These are phyloP conservation scores for Macrophomina tecta DNA, from an alignment of 2,329 filamentous ascomycete genomes.

Conservation along the genomic window DNA sequence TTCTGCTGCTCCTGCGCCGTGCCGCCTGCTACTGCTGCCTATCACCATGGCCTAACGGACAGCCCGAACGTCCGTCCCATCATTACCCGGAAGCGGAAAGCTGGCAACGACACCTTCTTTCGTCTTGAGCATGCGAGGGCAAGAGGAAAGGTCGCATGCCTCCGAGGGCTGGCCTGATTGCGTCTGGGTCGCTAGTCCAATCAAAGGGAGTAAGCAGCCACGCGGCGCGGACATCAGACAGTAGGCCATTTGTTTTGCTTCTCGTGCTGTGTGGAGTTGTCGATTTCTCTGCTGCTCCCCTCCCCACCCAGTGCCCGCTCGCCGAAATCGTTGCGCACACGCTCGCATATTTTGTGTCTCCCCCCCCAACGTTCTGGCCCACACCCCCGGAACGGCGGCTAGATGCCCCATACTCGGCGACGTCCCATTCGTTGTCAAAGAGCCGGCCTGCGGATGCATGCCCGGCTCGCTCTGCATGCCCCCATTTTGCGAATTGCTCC, in stretches of 20 bases:
- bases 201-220: conserved; percentile 3
- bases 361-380: conserved; percentile 14
- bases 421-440: not conserved
- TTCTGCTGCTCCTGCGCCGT: not conserved
- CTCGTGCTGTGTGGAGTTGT: not conserved
- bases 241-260: not conserved
- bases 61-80: not conserved
- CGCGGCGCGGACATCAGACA: not conserved
- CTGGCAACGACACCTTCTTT: not conserved
- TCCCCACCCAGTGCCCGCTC: not conserved
- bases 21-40: conserved; percentile 1
- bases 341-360: not conserved
- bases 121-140: conserved; percentile 2
- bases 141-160: not conserved
- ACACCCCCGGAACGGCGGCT: conserved; percentile 15
- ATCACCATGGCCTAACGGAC: conserved; percentile 13
- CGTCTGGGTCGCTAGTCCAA: not conserved
- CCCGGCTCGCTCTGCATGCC: not conserved
- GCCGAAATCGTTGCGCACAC: not conserved
- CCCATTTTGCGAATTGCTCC: not conserved
- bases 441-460: not conserved
- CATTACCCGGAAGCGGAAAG: not conserved
- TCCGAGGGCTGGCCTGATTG: not conserved
- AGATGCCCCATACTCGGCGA: conserved; percentile 19
- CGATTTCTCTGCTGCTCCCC: too few species aligned